A percentile compares a stretch with the other conserved stretches of the same genome.
Evolutionary conservation across 2,329 filamentous ascomycete species (phyloP).

Genomic region (Alternaria brassicae): DNA sequence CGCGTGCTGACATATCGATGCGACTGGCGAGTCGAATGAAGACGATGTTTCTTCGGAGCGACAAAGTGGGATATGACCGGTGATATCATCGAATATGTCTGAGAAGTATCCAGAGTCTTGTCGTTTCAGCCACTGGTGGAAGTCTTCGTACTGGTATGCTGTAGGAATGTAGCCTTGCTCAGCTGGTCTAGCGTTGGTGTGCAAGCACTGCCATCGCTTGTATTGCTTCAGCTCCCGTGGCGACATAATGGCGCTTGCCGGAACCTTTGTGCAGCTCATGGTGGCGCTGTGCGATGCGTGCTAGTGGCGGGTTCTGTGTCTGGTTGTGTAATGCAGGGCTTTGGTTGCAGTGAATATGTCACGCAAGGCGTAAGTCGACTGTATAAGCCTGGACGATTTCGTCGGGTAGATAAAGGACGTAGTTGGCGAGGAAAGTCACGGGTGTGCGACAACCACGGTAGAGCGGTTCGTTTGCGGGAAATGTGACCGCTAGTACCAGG

Average conservation of each 20-base stretch:
- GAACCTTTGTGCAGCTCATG: conserved; percentile 21
- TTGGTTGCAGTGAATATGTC: background rate
- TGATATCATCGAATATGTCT: conserved; percentile 37
- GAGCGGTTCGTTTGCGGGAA: conserved; percentile 3
- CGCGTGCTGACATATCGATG: conserved; percentile 30
- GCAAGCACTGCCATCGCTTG: conserved; percentile 35
- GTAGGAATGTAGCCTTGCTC: conserved; percentile 34
- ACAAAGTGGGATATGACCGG: conserved; percentile 23
- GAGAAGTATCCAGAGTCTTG: conserved; percentile 44
- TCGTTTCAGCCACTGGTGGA: conserved; percentile 39
- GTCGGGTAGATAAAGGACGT: background rate
- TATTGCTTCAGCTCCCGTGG: conserved; percentile 39
- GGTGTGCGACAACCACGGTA: conserved; percentile 5
- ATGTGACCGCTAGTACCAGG: conserved; percentile 1
- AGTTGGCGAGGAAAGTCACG: conserved; percentile 1
- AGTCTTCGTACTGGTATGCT: conserved; percentile 38
- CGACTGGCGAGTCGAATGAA: conserved; percentile 18
- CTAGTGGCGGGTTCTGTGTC: background rate
- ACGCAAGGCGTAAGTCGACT: background rate
- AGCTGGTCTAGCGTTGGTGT: conserved; percentile 25
- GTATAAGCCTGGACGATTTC: background rate
- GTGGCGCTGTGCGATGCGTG: background rate
- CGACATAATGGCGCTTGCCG: conserved; percentile 35
- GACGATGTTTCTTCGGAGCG: background rate
- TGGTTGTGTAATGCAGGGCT: background rate